Conservation (phyloP, 306 rosid species). For the Herpetospermum pedunculosum region DNA sequence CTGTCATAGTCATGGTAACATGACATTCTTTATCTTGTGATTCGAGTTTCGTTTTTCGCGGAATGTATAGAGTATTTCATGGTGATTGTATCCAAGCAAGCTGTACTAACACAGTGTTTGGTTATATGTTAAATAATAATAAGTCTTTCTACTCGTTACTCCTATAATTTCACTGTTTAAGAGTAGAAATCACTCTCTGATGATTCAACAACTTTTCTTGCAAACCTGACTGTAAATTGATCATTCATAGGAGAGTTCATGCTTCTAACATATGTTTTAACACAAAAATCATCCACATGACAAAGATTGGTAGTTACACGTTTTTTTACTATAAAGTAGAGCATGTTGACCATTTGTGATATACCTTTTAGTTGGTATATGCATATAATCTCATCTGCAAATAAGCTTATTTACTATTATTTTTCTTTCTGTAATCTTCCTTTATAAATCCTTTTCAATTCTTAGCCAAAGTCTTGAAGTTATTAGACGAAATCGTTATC, state of each 20-base stretch:
- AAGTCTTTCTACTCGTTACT: background rate
- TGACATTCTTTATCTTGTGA: constrained; percentile 9
- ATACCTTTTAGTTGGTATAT: background rate
- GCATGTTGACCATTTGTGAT: background rate
- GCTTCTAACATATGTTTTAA: background rate
- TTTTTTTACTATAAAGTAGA: background rate
- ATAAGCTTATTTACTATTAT: background rate
- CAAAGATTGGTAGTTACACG: background rate
- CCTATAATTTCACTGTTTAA: background rate
- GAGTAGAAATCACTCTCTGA: background rate
- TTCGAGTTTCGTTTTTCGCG: background rate
- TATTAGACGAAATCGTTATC: background rate
- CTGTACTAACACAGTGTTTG: background rate
- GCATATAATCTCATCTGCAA: background rate
- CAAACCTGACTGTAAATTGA: background rate
- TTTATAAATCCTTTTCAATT: background rate
- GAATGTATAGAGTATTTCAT: background rate
- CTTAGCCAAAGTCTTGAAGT: background rate
- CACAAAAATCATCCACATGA: background rate
- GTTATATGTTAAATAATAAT: background rate
- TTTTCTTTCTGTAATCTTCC: background rate
- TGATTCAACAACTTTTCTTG: background rate
- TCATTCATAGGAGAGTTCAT: background rate
- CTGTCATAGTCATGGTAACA: background rate
- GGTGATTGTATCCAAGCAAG: constrained; percentile 7